Evolutionary conservation across 768 basidiomycete species (phyloP).

Genomic region (Porphyrellus cyaneotinctus): DNA sequence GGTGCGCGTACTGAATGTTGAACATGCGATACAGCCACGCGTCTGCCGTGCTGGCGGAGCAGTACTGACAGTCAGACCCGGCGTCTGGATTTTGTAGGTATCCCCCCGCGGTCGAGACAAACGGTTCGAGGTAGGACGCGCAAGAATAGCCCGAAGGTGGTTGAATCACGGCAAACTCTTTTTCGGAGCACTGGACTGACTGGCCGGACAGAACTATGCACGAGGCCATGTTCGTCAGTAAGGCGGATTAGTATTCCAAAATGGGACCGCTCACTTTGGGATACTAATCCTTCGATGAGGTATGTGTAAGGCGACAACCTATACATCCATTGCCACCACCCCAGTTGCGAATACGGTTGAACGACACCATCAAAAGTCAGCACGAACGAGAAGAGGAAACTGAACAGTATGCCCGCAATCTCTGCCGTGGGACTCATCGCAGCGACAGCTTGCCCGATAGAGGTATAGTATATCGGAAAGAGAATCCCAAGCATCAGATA

Average conservation of each 20-base stretch:
- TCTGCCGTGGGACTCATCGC: constrained; percentile 58
- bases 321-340: constrained; percentile 76
- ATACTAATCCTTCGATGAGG: constrained; percentile 46
- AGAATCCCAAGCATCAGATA: constrained; percentile 51
- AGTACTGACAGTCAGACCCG: constrained; percentile 45
- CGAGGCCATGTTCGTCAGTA: not conserved
- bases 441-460: constrained; percentile 57
- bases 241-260: no score
- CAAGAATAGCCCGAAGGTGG: constrained; percentile 48
- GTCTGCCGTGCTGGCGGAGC: constrained; percentile 56
- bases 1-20: constrained; percentile 55
- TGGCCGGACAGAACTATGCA: constrained; percentile 44
- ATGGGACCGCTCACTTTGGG: constrained; percentile 39
- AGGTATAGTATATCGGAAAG: constrained; percentile 60
- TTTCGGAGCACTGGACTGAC: constrained; percentile 49
- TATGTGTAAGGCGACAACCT: constrained; percentile 52
- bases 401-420: constrained; percentile 56
- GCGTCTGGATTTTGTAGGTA: constrained; percentile 43
- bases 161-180: constrained; percentile 57
- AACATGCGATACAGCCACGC: constrained; percentile 42
- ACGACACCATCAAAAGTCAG: constrained; percentile 67
- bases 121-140: constrained; percentile 41
- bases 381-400: constrained; percentile 58
- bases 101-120: constrained; percentile 40
- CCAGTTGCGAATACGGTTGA: constrained; percentile 57